A percentile compares a stretch with the other conserved stretches of the same genome.
Evolutionary conservation across 176 grass and related monocot genomes (phyloP).

Genomic region (Dactylis glomerata): DNA sequence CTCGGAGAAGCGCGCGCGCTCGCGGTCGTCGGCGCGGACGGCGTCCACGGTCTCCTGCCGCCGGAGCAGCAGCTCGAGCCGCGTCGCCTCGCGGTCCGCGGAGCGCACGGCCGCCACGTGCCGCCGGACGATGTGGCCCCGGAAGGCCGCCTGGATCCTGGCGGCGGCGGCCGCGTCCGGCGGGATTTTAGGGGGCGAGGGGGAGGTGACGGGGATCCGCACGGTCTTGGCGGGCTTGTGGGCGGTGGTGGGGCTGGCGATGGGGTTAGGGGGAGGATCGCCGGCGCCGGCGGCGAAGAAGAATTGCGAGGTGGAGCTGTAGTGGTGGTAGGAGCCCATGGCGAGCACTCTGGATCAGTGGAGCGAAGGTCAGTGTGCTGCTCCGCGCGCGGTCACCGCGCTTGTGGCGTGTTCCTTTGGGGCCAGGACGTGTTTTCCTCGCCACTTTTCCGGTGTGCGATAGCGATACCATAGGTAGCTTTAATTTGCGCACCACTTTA

Average conservation of each 20-base stretch:
- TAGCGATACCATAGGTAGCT: neutral
- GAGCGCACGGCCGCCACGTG: slow-evolving; percentile 45
- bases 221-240: slow-evolving; percentile 30
- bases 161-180: slow-evolving; percentile 36
- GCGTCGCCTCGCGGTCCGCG: slow-evolving; percentile 39
- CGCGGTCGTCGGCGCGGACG: slow-evolving; percentile 60
- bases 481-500: neutral
- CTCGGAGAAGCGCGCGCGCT: slow-evolving; percentile 71
- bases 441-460: slow-evolving; percentile 10
- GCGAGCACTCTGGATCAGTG: slow-evolving; percentile 15
- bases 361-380: neutral
- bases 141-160: slow-evolving; percentile 74
- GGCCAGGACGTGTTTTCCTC: slow-evolving; percentile 29
- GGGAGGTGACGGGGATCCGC: slow-evolving; percentile 51
- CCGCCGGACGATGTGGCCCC: slow-evolving; percentile 53
- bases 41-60: slow-evolving; percentile 90
- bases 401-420: slow-evolving; percentile 13
- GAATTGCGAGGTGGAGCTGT: slow-evolving; percentile 37
- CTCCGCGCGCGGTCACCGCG: neutral
- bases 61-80: slow-evolving; percentile 75
- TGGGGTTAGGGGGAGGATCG: neutral
- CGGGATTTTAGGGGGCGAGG: neutral
- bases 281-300: slow-evolving; percentile 39
- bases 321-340: slow-evolving; percentile 55
- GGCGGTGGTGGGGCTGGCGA: neutral